Evolutionary conservation across 2,329 filamentous ascomycete genomes (phyloP).

Genomic region (Trichoderma polysporum): DNA sequence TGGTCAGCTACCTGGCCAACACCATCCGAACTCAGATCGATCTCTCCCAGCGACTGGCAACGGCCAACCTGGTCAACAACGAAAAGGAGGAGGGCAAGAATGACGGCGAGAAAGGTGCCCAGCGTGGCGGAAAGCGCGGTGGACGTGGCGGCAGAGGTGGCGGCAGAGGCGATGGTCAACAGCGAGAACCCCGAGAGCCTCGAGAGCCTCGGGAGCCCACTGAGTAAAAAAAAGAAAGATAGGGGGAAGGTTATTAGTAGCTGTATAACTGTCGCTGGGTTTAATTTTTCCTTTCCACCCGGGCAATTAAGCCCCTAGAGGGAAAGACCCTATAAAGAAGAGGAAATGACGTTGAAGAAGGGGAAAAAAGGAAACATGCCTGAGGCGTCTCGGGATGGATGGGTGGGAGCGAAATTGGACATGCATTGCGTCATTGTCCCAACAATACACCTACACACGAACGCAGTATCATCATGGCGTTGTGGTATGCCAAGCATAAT

Average conservation of each 20-base stretch:
- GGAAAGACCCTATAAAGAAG: conserved; percentile 2
- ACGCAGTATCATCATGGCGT: conserved; percentile 38
- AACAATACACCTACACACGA: conserved; percentile 17
- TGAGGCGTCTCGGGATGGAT: conserved; percentile 27
- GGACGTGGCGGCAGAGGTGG: conserved; percentile 55
- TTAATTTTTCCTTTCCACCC: conserved; percentile 10
- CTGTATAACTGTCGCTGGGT: conserved; percentile 13
- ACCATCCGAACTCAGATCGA: conserved; percentile 99
- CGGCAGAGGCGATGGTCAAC: conserved; percentile 51
- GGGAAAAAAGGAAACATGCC: conserved; percentile 12
- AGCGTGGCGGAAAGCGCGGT: conserved; percentile 52
- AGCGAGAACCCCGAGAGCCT: conserved; percentile 49
- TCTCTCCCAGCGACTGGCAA: conserved; percentile 90
- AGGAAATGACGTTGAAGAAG: conserved; percentile 12
- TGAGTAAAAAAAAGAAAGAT: conserved; percentile 31
- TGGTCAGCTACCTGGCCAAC: conserved; percentile 97
- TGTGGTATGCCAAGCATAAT: conserved; percentile 35
- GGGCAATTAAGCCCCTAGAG: background rate
- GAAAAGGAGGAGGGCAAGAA: conserved; percentile 53
- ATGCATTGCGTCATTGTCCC: conserved; percentile 32
- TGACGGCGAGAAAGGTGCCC: conserved; percentile 45
- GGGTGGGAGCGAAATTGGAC: conserved; percentile 31
- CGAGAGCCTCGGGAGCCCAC: conserved; percentile 43
- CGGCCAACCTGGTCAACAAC: conserved; percentile 59
- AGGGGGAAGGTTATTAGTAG: background rate